Conservation (phyloP, 2,329 filamentous ascomycete genomes). For the Pyrenochaeta sp. region DNA sequence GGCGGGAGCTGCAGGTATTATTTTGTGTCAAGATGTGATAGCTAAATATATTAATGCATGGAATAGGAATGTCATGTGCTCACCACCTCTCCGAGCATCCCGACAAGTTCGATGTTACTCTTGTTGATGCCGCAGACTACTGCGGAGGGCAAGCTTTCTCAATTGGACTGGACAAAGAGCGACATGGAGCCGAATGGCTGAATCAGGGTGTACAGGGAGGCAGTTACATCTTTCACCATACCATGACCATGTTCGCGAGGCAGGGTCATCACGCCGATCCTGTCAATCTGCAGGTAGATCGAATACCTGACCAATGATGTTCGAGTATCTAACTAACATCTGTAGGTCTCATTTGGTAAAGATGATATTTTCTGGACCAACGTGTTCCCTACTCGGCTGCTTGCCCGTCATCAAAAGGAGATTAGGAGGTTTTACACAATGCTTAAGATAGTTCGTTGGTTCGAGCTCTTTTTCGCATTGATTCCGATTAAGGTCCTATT, state of each 20-base stretch:
- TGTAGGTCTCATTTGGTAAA: constrained; percentile 67
- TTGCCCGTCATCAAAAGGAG: constrained; percentile 64
- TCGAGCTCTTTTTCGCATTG: constrained; percentile 67
- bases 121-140: constrained; percentile 58
- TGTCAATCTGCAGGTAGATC: constrained; percentile 63
- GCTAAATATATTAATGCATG: constrained; percentile 6
- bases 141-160: constrained; percentile 70
- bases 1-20: constrained; percentile 51
- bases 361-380: constrained; percentile 72
- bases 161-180: constrained; percentile 63
- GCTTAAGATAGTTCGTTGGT: constrained; percentile 65
- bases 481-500: constrained; percentile 71
- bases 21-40: background rate
- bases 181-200: constrained; percentile 66
- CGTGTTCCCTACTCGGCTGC: constrained; percentile 67
- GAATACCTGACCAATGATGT: background rate
- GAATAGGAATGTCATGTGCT: constrained; percentile 68
- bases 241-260: constrained; percentile 69
- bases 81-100: constrained; percentile 72
- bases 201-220: constrained; percentile 72
- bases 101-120: constrained; percentile 66
- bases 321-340: constrained; percentile 3
- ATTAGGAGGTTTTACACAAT: constrained; percentile 64
- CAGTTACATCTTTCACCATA: constrained; percentile 72
- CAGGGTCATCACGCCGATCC: constrained; percentile 65